Evolutionary conservation across 164 flowering plant species (phyloP).

Genomic region (Hamamelis virginiana): DNA sequence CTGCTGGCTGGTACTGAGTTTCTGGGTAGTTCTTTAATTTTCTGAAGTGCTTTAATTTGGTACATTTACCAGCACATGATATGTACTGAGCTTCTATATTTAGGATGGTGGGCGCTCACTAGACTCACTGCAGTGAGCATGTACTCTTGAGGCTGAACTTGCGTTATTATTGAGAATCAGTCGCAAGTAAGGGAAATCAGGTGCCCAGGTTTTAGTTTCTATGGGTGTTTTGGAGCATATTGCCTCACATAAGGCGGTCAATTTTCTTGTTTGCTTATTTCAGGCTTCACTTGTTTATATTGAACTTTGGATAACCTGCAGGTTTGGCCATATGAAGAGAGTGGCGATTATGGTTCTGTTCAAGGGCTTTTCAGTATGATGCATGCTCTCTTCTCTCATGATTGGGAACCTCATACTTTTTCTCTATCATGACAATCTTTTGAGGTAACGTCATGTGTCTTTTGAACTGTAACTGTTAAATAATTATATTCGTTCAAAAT

Average conservation of each 20-base stretch:
- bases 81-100: background rate
- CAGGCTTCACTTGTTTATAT: too few species aligned
- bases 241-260: constrained; percentile 63
- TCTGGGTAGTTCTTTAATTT: background rate
- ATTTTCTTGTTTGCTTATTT: constrained; percentile 7
- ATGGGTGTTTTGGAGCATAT: constrained; percentile 88
- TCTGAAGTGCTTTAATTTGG: background rate
- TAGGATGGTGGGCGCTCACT: constrained; percentile 65
- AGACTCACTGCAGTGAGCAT: constrained; percentile 65
- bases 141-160: constrained; percentile 80
- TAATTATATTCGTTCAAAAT: too few species aligned
- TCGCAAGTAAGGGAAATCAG: constrained; percentile 78
- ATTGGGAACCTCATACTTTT: constrained; percentile 33
- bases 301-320: too few species aligned
- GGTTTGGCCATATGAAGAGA: constrained; percentile 53
- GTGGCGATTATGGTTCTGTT: constrained; percentile 80
- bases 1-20: background rate
- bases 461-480: background rate
- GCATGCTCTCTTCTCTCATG: too few species aligned
- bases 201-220: constrained; percentile 85
- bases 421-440: constrained; percentile 28
- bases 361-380: too few species aligned
- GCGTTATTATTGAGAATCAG: constrained; percentile 77
- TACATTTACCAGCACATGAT: background rate
- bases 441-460: constrained; percentile 1